These are phyloP conservation scores for Bipolaris zeicola DNA, from an alignment of 2,329 filamentous ascomycete genomes.

Conservation along the genomic window DNA sequence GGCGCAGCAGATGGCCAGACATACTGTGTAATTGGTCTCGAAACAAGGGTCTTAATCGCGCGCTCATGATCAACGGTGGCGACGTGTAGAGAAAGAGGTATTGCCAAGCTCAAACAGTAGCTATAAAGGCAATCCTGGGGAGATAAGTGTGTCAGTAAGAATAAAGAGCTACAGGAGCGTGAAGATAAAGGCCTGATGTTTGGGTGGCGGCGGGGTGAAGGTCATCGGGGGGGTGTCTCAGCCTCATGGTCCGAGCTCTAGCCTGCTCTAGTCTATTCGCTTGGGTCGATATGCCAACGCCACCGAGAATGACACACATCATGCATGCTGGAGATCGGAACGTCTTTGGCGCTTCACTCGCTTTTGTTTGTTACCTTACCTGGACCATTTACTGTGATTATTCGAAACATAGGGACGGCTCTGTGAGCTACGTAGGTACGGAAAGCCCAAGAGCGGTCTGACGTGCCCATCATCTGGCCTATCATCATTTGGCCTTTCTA, in stretches of 20 bases:
- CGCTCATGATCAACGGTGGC: slow-evolving; percentile 37
- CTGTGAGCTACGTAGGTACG: too few relatives aligned
- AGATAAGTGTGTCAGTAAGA: slow-evolving; percentile 7
- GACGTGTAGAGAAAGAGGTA: slow-evolving; percentile 9
- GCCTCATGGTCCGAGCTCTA: slow-evolving; percentile 20
- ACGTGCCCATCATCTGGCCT: not conserved
- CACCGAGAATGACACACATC: slow-evolving; percentile 11
- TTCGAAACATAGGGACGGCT: too few relatives aligned
- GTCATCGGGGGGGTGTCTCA: slow-evolving; percentile 20
- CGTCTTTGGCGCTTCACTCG: not conserved
- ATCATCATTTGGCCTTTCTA: not conserved
- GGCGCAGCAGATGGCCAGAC: slow-evolving; percentile 17
- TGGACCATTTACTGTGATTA: too few relatives aligned
- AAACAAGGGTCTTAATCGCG: slow-evolving; percentile 37
- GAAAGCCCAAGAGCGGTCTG: not conserved
- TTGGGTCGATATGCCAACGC: slow-evolving; percentile 19
- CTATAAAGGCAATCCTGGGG: slow-evolving; percentile 6
- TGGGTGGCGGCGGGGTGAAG: slow-evolving; percentile 21
- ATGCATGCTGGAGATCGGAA: not conserved
- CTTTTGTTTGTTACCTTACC: too few relatives aligned
- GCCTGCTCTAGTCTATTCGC: slow-evolving; percentile 13
- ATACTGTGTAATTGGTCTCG: slow-evolving; percentile 36
- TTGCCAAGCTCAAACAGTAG: slow-evolving; percentile 18
- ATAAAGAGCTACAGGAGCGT: slow-evolving; percentile 11
- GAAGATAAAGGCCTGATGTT: slow-evolving; percentile 12